Conservation (phyloP, 1,284 basidiomycete species). For the Coriolopsis trogii region DNA sequence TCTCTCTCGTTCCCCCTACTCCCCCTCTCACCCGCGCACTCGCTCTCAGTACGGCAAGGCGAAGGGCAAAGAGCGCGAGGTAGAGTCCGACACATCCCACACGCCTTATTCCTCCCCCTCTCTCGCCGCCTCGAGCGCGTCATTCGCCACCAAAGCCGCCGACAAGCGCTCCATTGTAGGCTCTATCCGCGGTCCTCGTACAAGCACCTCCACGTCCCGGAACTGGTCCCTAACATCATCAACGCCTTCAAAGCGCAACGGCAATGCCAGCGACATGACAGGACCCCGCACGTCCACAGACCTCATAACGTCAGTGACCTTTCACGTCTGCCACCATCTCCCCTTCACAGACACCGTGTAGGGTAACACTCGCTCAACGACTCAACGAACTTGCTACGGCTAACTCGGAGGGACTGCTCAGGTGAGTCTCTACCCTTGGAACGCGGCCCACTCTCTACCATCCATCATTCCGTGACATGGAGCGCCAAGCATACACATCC, state of each 20-base stretch:
- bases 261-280: conserved; percentile 22
- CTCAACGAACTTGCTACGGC: conserved; percentile 77
- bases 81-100: conserved; percentile 12
- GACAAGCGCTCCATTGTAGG: conserved; percentile 26
- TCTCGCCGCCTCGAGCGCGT: conserved; percentile 37
- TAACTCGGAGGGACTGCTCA: conserved; percentile 74
- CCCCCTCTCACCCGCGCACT: conserved; percentile 14
- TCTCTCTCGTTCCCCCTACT: conserved; percentile 19
- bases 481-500: too few relatives aligned
- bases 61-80: conserved; percentile 63
- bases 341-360: conserved; percentile 32
- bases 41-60: conserved; percentile 58
- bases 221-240: conserved; percentile 19
- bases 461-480: too few relatives aligned
- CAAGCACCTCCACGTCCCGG: conserved; percentile 26
- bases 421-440: conserved; percentile 46
- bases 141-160: conserved; percentile 28
- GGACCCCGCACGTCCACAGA: conserved; percentile 49
- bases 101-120: conserved; percentile 31
- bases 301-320: conserved; percentile 62
- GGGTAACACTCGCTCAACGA: conserved; percentile 73
- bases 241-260: conserved; percentile 22
- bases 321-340: conserved; percentile 8
- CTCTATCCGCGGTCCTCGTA: conserved; percentile 22
- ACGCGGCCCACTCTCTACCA: background rate